Base-by-base conservation (phyloP, 1,284 basidiomycete species). In the Cerioporus squamosus region DNA sequence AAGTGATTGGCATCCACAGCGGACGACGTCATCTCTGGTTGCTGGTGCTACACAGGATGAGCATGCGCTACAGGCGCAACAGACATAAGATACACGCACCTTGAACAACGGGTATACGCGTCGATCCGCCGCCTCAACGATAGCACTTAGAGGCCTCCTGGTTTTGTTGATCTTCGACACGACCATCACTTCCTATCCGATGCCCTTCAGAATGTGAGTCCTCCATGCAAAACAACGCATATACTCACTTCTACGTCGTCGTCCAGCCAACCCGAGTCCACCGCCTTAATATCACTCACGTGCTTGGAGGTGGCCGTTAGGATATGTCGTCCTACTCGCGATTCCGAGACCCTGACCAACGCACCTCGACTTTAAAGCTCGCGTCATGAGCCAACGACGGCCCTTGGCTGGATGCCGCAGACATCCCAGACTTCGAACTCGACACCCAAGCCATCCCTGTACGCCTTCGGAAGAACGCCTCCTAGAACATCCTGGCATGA, bases 241-340 rank as follows among this genome's bases (percentile, higher is more conserved):
- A 31, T 17, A 65, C 64, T 18, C 54, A 70, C 71, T 55, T 74
- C 72, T 14, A 74, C 65, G 18, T 72, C 71, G 43, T 72, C 68
- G 46, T 71, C 68, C 23, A 69, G 49, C 71, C 71, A 73, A 12
- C 68, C 66, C 4, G 71, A 69, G 44, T 69, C 64, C 6, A 68
- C 51, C 5, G 65, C 62, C 48, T 67, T 55, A 44, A 65, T 55
- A 33, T 61, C 48, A 5, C 59, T 58, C 2, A 64, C 40, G 12
- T 64, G 53, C 67, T 67, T 18, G 7, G 8, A n/a, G n/a, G n/a
- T n/a, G n/a, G n/a, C n/a, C n/a, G n/a, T n/a, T n/a, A n/a, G n/a
- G n/a, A n/a, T n/a, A n/a, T n/a, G n/a, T n/a, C n/a, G n/a, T n/a
- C n/a, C n/a, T n/a, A n/a, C n/a, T n/a, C n/a, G n/a, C n/a, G n/a